Evolutionary conservation across 2,329 filamentous ascomycete species (phyloP).

Genomic region (Arachnomyces sp.): DNA sequence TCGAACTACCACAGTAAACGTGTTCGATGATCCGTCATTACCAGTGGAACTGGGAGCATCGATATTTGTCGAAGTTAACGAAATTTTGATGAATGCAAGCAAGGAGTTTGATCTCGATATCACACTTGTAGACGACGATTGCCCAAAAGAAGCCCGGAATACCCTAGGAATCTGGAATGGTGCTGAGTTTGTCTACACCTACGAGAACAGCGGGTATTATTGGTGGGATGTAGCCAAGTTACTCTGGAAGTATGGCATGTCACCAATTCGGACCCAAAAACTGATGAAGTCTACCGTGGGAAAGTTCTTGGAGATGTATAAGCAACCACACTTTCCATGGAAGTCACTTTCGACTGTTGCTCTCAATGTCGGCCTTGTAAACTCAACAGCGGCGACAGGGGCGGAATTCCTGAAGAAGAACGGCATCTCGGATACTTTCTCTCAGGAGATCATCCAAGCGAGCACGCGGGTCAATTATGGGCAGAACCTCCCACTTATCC

Average conservation of each 20-base stretch:
- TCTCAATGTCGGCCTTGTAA: slow-evolving; percentile 57
- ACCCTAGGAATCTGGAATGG: slow-evolving; percentile 81
- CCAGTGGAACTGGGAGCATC: slow-evolving; percentile 83
- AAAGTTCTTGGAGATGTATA: slow-evolving; percentile 72
- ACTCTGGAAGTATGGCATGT: slow-evolving; percentile 75
- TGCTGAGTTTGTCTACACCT: slow-evolving; percentile 59
- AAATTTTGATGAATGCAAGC: slow-evolving; percentile 68
- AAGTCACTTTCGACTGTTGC: slow-evolving; percentile 61
- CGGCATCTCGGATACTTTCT: slow-evolving; percentile 58
- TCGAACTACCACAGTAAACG: slow-evolving; percentile 74
- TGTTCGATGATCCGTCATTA: slow-evolving; percentile 56
- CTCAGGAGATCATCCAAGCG: slow-evolving; percentile 77
- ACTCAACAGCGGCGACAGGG: slow-evolving; percentile 62
- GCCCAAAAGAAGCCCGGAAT: slow-evolving; percentile 36
- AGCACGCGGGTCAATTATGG: slow-evolving; percentile 92
- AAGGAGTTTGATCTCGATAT: slow-evolving; percentile 60
- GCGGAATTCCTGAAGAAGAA: slow-evolving; percentile 61
- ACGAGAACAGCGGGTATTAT: slow-evolving; percentile 49
- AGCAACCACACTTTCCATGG: slow-evolving; percentile 77
- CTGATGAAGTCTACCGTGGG: slow-evolving; percentile 63
- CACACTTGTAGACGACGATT: slow-evolving; percentile 40
- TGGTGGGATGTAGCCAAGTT: slow-evolving; percentile 79
- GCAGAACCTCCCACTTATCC: slow-evolving; percentile 75
- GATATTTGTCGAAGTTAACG: slow-evolving; percentile 81
- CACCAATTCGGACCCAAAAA: slow-evolving; percentile 63